Evolutionary conservation across 2,329 filamentous ascomycete species (phyloP).

Genomic region (Coniochaeta pulveracea): DNA sequence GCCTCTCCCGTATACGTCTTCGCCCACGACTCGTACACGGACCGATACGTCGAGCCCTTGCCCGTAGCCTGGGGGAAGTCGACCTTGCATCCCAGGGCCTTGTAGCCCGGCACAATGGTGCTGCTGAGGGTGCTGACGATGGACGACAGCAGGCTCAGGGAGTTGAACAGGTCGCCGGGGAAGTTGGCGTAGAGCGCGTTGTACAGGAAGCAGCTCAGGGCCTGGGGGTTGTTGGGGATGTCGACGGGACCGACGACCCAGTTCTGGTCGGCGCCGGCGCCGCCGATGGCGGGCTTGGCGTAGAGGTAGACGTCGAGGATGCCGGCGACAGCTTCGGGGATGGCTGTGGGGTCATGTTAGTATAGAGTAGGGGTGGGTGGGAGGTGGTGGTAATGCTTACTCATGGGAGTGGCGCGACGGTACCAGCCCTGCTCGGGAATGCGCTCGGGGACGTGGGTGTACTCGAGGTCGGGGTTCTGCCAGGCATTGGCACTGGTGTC

Average conservation of each 20-base stretch:
- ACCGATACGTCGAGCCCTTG: background rate
- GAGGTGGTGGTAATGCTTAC: no score
- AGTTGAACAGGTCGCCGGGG: constrained; percentile 7
- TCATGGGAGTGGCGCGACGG: constrained; percentile 8
- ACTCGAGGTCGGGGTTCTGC: constrained; percentile 6
- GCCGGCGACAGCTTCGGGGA: constrained; percentile 7
- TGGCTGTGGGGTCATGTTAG: background rate
- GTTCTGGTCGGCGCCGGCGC: constrained; percentile 6
- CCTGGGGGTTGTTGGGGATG: constrained; percentile 8
- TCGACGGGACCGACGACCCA: constrained; percentile 7
- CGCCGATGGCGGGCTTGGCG: constrained; percentile 7
- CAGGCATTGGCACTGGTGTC: constrained; percentile 5
- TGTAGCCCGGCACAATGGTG: constrained; percentile 7
- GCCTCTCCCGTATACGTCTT: background rate
- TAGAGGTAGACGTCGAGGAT: constrained; percentile 7
- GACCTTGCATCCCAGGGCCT: constrained; percentile 8
- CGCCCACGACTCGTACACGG: background rate
- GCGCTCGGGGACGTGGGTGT: constrained; percentile 8
- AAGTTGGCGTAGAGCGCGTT: constrained; percentile 9
- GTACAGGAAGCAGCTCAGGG: constrained; percentile 9
- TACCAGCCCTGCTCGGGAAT: constrained; percentile 9
- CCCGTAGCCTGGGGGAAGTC: constrained; percentile 6
- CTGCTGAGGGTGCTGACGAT: constrained; percentile 6
- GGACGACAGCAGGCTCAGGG: constrained; percentile 3
- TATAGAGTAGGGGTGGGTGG: no score